Evolutionary conservation across 495 filamentous ascomycete genomes (phyloP), one percentile per base, ranked within the genome.

Genomic region (Lepraria neglecta): DNA sequence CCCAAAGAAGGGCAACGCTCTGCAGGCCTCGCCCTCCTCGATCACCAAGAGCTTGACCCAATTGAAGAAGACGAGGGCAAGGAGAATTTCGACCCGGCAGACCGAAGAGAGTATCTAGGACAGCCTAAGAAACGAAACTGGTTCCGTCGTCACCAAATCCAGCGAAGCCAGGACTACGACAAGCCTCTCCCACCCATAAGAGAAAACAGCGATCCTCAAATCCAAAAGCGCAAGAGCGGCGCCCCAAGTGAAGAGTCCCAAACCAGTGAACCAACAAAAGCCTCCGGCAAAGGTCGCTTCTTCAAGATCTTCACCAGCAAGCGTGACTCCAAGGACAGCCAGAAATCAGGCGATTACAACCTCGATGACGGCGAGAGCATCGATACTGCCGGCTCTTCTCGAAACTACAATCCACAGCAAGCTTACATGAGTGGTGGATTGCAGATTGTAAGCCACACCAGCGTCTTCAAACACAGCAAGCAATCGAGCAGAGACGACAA

Each of bases 71-170:
- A 61, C 24, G 59, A 61, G 57, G 48, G 63, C 21, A 65, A 63
- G 40, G 60, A 46, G 47, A 66, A 59, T 24, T 54, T 63, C 9
- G 65, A 69, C 42, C 63, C 59, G 5, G 53, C 47, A 19, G 46
- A 56, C n/a, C 60, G 59, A 31, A 55, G 56, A 38, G 56, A 44
- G 9, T 30, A 50, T 15, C n/a, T 53, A 14, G 50, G 15, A 19
- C 54, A 72, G 42, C 77, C 80, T 44, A 87, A 85, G 71, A 87
- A 82, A 44, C 78, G 82, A 64, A 81, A 80, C 3, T 90, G 86
- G 86, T 87, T 89, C 68, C 85, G 78, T 54, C 80, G 83, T 3
- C 72, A 75, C 31, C 52, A 65, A 15, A 28, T 45, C 27, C 66
- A 67, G 43, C 56, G 33, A 12, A 63, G 48, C 10, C 51, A 48